phyloP scores from a whole-genome alignment of 1,139 yeast species.

The Tardiomyces digboiensis region DNA sequence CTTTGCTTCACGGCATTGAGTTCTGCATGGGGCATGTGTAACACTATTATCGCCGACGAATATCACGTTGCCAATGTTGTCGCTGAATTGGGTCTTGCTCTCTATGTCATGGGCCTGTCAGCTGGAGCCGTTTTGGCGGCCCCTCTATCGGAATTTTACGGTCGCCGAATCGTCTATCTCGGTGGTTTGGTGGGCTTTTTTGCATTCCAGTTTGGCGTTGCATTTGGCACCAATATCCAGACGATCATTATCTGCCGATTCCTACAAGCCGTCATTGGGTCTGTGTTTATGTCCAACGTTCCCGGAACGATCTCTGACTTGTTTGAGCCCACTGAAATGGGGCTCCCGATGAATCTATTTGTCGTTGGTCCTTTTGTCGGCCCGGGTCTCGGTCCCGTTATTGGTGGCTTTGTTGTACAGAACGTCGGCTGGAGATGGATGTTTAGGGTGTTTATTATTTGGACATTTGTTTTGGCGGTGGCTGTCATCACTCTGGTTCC shows the following conservation, averaged over 20 bases:
- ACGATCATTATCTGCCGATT: slow-evolving; percentile 66
- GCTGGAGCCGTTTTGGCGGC: slow-evolving; percentile 79
- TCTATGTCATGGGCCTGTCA: slow-evolving; percentile 76
- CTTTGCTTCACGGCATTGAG: not conserved
- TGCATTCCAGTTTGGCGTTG: slow-evolving; percentile 60
- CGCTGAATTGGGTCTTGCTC: slow-evolving; percentile 54
- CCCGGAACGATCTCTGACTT: slow-evolving; percentile 81
- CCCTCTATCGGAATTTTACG: slow-evolving; percentile 69
- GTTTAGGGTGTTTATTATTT: slow-evolving; percentile 42
- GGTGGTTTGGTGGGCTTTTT: slow-evolving; percentile 35
- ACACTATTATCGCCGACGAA: slow-evolving; percentile 29
- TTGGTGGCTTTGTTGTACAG: slow-evolving; percentile 28
- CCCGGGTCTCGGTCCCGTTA: slow-evolving; percentile 66
- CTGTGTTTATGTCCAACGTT: slow-evolving; percentile 75
- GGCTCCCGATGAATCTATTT: slow-evolving; percentile 61
- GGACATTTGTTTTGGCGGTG: slow-evolving; percentile 31
- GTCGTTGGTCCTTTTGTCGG: slow-evolving; percentile 63
- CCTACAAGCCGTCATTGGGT: slow-evolving; percentile 69
- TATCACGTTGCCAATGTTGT: slow-evolving; percentile 45
- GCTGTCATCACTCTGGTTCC: slow-evolving; percentile 28
- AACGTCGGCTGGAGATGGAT: slow-evolving; percentile 53
- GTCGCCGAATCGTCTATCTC: slow-evolving; percentile 53
- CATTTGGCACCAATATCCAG: slow-evolving; percentile 65
- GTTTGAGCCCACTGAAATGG: slow-evolving; percentile 54
- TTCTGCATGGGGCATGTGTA: slow-evolving; percentile 11